These are phyloP conservation scores for Alternaria postmessia DNA, from an alignment of 2,329 filamentous ascomycete genomes.

Conservation along the genomic window DNA sequence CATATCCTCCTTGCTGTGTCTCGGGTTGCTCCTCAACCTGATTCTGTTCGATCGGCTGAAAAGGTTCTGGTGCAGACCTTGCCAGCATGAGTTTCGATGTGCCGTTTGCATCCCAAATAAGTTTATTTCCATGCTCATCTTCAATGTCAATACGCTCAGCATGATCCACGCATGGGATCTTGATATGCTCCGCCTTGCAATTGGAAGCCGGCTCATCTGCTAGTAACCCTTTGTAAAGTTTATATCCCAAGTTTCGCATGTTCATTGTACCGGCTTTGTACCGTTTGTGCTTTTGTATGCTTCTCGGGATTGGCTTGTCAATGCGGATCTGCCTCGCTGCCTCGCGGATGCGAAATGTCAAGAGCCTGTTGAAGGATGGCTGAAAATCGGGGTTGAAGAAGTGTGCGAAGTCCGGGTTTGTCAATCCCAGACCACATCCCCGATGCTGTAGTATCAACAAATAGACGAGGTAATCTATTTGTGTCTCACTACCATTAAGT, in stretches of 20 bases:
- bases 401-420: background rate
- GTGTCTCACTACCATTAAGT: background rate
- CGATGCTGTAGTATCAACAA: background rate
- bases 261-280: background rate
- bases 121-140: background rate
- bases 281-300: background rate
- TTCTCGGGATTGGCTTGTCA: background rate
- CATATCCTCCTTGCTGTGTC: background rate
- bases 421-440: background rate
- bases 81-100: background rate
- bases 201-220: background rate
- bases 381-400: background rate
- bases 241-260: background rate
- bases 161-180: background rate
- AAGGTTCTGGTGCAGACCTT: background rate
- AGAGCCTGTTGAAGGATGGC: background rate
- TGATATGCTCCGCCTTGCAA: background rate
- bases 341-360: background rate
- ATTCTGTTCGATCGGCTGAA: background rate
- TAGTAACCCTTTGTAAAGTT: background rate
- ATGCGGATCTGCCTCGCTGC: background rate
- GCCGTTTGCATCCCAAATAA: background rate
- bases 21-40: background rate
- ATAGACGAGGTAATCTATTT: background rate
- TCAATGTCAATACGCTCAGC: background rate